Evolutionary conservation across 768 basidiomycete species (phyloP).

Genomic region (Dioszegia hungarica): DNA sequence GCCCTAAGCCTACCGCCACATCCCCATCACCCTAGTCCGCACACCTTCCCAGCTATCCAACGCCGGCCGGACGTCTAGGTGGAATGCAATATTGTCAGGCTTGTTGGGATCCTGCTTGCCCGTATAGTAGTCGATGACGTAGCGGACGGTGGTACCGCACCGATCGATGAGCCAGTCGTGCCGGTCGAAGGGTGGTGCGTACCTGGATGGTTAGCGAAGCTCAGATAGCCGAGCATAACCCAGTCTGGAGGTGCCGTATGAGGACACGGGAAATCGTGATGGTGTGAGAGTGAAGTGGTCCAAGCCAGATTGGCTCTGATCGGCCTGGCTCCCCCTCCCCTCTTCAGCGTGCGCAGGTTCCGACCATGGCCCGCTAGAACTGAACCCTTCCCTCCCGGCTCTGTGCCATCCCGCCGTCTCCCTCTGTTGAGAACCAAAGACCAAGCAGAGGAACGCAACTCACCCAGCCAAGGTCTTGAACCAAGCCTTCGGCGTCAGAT

Average conservation of each 20-base stretch:
- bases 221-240: too few species aligned
- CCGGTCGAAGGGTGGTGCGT: slow-evolving; percentile 87
- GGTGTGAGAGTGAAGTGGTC: too few species aligned
- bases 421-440: neutral
- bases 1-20: too few species aligned
- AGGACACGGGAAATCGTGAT: too few species aligned
- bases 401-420: too few species aligned
- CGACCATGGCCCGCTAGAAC: too few species aligned
- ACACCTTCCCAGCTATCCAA: slow-evolving; percentile 92
- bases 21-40: slow-evolving; percentile 66
- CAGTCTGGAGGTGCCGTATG: too few species aligned
- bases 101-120: slow-evolving; percentile 53
- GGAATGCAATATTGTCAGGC: slow-evolving; percentile 63
- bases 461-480: slow-evolving; percentile 82
- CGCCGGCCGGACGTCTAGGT: slow-evolving; percentile 89
- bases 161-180: slow-evolving; percentile 97
- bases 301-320: too few species aligned
- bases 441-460: slow-evolving; percentile 31
- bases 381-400: too few species aligned
- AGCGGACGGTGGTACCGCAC: slow-evolving; percentile 80
- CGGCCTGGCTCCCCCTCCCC: too few species aligned
- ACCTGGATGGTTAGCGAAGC: slow-evolving; percentile 61
- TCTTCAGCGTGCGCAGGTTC: too few species aligned
- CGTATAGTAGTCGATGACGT: slow-evolving; percentile 97
- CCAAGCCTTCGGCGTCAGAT: slow-evolving; percentile 74